Conservation (phyloP, 2,329 filamentous ascomycete species). For the Leptographium galeiforme region DNA sequence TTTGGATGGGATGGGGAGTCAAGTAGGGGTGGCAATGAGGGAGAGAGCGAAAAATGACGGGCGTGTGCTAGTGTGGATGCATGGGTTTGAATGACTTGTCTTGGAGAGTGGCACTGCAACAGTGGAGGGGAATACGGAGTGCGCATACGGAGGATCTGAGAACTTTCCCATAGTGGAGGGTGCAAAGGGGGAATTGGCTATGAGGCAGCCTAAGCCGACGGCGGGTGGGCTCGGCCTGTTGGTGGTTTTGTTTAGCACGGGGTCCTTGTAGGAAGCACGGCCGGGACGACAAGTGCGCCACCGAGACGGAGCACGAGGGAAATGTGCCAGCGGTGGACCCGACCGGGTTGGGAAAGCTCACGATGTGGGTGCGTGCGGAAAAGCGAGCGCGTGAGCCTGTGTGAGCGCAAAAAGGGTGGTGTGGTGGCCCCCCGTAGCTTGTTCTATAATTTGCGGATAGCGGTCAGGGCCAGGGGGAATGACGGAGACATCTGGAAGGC, state of each 20-base stretch:
- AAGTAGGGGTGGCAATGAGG: neutral
- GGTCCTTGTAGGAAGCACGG: neutral
- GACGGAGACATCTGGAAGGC: neutral
- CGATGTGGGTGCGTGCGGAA: neutral
- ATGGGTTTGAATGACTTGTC: constrained; percentile 5
- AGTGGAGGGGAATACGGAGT: neutral
- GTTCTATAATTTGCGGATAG: constrained; percentile 4
- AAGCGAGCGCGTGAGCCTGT: neutral
- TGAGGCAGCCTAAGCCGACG: neutral
- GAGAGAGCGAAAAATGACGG: constrained; percentile 2
- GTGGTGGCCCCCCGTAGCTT: neutral
- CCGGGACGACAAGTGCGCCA: neutral
- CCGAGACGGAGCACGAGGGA: neutral
- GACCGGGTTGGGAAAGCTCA: constrained; percentile 10
- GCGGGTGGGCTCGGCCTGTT: constrained; percentile 10
- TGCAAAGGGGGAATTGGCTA: neutral
- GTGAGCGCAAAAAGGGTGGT: neutral
- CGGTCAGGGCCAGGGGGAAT: constrained; percentile 9
- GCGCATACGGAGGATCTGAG: constrained; percentile 9
- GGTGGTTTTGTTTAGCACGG: neutral
- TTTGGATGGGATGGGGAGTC: constrained; percentile 1
- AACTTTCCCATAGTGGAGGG: constrained; percentile 3
- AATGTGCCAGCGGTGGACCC: constrained; percentile 9
- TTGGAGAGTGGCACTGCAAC: neutral
- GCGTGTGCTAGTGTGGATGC: constrained; percentile 3